Evolutionary conservation across 1,284 basidiomycete species (phyloP), one percentile per base, ranked within the genome.

Genomic region (Cryptococcus amylolentus): DNA sequence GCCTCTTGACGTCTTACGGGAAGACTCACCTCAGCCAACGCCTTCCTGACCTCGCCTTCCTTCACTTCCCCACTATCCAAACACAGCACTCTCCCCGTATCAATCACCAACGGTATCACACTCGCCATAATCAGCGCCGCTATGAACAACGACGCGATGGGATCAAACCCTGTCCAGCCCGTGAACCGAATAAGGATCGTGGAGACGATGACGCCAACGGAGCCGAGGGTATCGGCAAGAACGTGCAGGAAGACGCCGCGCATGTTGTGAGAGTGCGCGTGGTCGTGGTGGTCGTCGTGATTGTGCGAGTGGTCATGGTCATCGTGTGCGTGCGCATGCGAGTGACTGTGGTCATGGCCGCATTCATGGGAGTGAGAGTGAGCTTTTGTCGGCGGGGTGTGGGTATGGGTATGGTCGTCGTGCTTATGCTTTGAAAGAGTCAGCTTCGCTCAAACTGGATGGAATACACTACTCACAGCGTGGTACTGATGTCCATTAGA

Each of bases 141-240:
- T 67, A 99, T 99, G 73, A 99, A 94, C 40, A 99, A 80, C 10
- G 92, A 96, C 0, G 96, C 96, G 60, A 99, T 93, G 2, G 96
- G 96, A 76, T 99, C 96, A 72, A 98, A 99, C 16, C 94, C 94
- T 3, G 96, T 98, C 94, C 94, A 98, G n/a, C 95, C 95, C 67
- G 96, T 98, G 58, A 87, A 87, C 67, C 95, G 87, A 64, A 99
- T 98, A 57, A 98, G 83, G 14, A 98, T 80, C 3, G 96, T 99
- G 23, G 94, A 98, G 53, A 98, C 84, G 70, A 99, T 98, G 8
- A 99, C 96, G n/a, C 96, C 96, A 18, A 98, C 94, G 10, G 57
- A 63, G 40, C 55, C 66, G 13, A 67, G 54, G 3, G 65, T 67
- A 37, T 67, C 65, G 12, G 71, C 76, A 40, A 76, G 53, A 42